phyloP scores from a whole-genome alignment of 2,329 filamentous ascomycete genomes.

The Ascochyta fabae region DNA sequence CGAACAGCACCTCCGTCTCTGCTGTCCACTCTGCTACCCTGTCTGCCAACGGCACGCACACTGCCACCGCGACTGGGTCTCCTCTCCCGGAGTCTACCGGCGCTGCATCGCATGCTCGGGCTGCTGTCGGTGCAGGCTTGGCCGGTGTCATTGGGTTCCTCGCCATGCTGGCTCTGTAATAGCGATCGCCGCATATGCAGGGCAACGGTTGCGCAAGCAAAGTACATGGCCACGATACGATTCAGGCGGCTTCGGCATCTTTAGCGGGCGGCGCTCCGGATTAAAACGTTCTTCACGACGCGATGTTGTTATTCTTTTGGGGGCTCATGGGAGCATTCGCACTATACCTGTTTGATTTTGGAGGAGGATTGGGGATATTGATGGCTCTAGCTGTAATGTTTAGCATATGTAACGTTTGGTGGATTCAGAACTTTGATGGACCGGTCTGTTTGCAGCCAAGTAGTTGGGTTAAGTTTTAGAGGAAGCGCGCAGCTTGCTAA shows the following conservation, averaged over 20 bases:
- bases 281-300: slow-evolving; percentile 41
- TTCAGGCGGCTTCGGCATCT: slow-evolving; percentile 15
- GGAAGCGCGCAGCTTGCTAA: neutral
- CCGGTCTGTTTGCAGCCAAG: neutral
- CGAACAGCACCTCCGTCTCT: slow-evolving; percentile 28
- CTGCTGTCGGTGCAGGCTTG: slow-evolving; percentile 49
- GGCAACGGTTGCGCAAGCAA: slow-evolving; percentile 1
- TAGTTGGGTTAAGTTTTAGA: neutral
- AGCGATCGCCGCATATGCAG: neutral
- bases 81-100: slow-evolving; percentile 25
- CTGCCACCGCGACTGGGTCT: slow-evolving; percentile 21
- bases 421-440: neutral
- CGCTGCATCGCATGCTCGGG: slow-evolving; percentile 47
- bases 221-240: slow-evolving; percentile 5
- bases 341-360: slow-evolving; percentile 19
- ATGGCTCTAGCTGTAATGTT: slow-evolving; percentile 30
- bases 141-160: slow-evolving; percentile 52
- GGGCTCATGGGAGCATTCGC: slow-evolving; percentile 18
- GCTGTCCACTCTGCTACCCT: slow-evolving; percentile 35
- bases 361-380: slow-evolving; percentile 14
- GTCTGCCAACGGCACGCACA: slow-evolving; percentile 17
- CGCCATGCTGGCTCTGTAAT: slow-evolving; percentile 53
- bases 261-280: slow-evolving; percentile 34
- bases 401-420: slow-evolving; percentile 12
- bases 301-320: slow-evolving; percentile 41